Base-by-base conservation (phyloP, 2,329 filamentous ascomycete species). In the Alternaria panax region DNA sequence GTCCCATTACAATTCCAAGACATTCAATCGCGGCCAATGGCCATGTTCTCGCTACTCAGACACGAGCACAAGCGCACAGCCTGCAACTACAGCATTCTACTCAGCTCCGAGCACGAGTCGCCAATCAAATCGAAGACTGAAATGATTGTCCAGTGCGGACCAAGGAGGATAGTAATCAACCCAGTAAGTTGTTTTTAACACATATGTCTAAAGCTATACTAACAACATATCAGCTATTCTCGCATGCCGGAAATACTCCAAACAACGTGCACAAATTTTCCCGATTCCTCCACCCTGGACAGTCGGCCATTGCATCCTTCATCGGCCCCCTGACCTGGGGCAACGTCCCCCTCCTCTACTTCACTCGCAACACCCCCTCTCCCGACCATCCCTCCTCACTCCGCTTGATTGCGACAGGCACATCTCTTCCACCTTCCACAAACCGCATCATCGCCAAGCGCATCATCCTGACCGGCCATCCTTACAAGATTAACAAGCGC, bases 211-310 rank as follows among this genome's bases (percentile, higher is more conserved):
- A 27, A 4, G 25, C 8, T 27, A 62, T 55, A 50, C 59, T 62
- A 32, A 62, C 14, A 38, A 2, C 2, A 24, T 14, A 2, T 41
- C 50, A 75, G 66, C 83, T 98, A 45, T 97, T 94, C 83, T 97
- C 93, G 0, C 88, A 92, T 74, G 84, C 87, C n/a, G 94, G 93
- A 57, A 92, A 90, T 74, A 97, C 94, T 0, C 92, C 92, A 47
- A 98, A 98, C 81, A 90, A 99, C 74, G 93, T 99, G 14, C 93
- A 98, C 85, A 99, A 99, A 79, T 98, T 93, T 80, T 91, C 92
- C 78, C 90, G 94, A 28, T 99, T 88, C 81, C 81, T 98, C 6
- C 93, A 98, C 77, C 93, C 95, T 0, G 95, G 95, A 4, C 90
- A 92, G 68, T 94, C 92, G 8, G 92, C 92, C 4, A 90, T 98